Base-by-base conservation (phyloP, 2,329 filamentous ascomycete species). In the Fusarium humuli region DNA sequence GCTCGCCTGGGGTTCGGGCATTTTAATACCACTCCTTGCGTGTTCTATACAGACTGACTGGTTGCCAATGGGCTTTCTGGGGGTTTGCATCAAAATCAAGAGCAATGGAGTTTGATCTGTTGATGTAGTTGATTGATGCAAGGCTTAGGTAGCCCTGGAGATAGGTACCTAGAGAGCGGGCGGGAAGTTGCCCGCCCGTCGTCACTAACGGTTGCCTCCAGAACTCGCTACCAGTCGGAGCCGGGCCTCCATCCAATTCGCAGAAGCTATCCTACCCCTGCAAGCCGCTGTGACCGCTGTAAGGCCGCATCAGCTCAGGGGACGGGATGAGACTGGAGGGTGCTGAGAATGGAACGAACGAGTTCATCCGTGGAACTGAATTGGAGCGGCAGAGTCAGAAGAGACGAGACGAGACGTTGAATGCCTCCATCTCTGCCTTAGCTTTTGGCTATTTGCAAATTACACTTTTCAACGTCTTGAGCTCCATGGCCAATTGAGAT, bases 301-400 rank as follows among this genome's bases (percentile, higher is more conserved):
- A 68, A 45, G 48, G 22, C 37, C 54, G 54, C 29, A 55, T 58
- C 62, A 57, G 57, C 67, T 70, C 61, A 56, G 56, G 63, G 40
- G 57, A 58, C 50, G 63, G 40, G 57, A 58, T 53, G 34, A 40
- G 25, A 25, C 49, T 53, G 23, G 34, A 53, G 37, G 23, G 14
- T 25, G 34, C 34, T 46, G 16, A 18, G 18, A 50, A 25, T 34
- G 47, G 34, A 37, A 37, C 34, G 34, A 37, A 37, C 34, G 34
- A 37, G 34, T 37, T 37, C 34, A 37, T 37, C 34, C 18, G 34
- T 47, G 18, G 45, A 22, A 32, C 22, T 40, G 54, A 42, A 42
- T 29, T 53, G 32, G 34, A 53, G 37, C n/a, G 18, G 22, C 16
- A 23, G 49, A 52, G 49, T 25, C 49, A 52, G 22, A 41, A 13